Evolutionary conservation across 2,329 filamentous ascomycete genomes (phyloP), one percentile per base, ranked within the genome.

Genomic region (Ceratocystis albifundus): DNA sequence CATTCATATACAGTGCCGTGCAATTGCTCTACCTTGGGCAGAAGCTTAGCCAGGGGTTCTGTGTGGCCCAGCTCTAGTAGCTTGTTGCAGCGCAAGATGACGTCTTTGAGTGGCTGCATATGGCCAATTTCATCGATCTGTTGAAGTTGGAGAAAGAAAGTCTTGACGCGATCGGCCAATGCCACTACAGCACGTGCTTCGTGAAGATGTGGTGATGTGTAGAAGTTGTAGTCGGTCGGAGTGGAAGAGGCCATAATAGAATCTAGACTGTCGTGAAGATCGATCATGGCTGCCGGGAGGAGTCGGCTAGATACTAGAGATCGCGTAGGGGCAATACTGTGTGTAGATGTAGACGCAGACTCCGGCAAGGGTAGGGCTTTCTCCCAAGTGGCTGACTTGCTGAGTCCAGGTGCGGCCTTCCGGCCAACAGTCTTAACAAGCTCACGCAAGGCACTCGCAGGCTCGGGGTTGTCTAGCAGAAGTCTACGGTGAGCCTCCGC

Each of bases 1-100:
- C 94, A 99, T 75, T 97, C 91, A 69, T 96, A 87, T 62, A 99
- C 84, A 70, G 88, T 86, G 0, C 80, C 82, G 75, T 97, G 89
- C 3, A 99, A 80, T 69, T 93, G 90, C 75, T 99, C 95, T 2
- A 94, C 82, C 72, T 88, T 90, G 1, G 88, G 89, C 64, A 99
- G 83, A 66, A 96, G 85, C 71, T 88, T 92, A 1, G 91, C 91
- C 3, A 99, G 79, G 0, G 94, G 92, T 66, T 96, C 91, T 0
- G 84, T 83, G 71, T 96, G 86, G 25, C 84, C 80, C 71, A 96
- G 84, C 65, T 87, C 82, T 1, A 96, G 80, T 0, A 96, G 80
- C 70, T 88, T 86, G 66, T 88, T 83, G 72, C 90, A 95, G 32
- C 85, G 86, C 15, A 79, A 76, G 1, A 96, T 76, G 2, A 96